Conservation (phyloP, 2,329 filamentous ascomycete genomes). For the Pseudogymnoascus pannorum region DNA sequence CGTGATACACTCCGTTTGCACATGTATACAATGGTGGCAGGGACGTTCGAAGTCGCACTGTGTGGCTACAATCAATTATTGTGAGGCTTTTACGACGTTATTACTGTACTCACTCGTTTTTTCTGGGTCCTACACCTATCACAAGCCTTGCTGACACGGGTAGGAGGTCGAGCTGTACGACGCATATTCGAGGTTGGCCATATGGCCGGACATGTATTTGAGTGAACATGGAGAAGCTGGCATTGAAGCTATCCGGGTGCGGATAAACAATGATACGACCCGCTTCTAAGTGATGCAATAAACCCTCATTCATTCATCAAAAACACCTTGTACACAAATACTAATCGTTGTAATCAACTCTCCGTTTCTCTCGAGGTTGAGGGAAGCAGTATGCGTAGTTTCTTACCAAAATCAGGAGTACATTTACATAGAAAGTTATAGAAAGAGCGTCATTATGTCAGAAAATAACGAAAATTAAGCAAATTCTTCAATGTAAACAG, state of each 20-base stretch:
- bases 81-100: not conserved
- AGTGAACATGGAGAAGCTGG: not conserved
- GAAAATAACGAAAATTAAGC: no score
- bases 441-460: no score
- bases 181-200: not conserved
- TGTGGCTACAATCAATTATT: slow-evolving; percentile 4
- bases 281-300: no score
- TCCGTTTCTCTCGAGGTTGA: no score
- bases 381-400: no score
- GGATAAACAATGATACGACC: not conserved
- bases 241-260: not conserved
- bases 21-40: slow-evolving; percentile 29
- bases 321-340: no score
- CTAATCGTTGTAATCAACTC: no score
- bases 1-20: slow-evolving; percentile 21
- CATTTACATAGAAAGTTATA: no score
- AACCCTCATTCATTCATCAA: no score
- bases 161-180: slow-evolving; percentile 16
- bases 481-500: no score
- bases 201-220: not conserved
- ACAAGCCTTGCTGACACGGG: slow-evolving; percentile 27
- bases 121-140: slow-evolving; percentile 29
- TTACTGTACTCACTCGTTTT: slow-evolving; percentile 21
- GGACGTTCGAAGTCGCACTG: slow-evolving; percentile 31
- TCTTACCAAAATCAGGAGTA: no score